A percentile compares a stretch with the other conserved stretches of the same genome.
Evolutionary conservation across 2,329 filamentous ascomycete species (phyloP).

Genomic region (Alternaria postmessia): DNA sequence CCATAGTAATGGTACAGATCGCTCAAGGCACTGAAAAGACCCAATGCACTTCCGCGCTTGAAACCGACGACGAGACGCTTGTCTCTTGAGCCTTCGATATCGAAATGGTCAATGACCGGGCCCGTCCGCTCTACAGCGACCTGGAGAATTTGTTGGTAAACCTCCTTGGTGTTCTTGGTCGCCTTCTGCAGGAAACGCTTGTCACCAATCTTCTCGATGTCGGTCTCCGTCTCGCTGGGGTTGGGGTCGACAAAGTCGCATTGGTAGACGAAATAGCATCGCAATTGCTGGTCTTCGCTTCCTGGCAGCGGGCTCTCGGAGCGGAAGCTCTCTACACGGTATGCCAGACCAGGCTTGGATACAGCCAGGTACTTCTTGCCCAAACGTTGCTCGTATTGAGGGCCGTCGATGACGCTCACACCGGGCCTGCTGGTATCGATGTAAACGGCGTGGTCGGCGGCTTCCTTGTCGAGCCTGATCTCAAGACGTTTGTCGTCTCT

Average conservation of each 20-base stretch:
- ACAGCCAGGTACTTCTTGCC: conserved; percentile 95
- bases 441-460: conserved; percentile 93
- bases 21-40: conserved; percentile 92
- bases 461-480: conserved; percentile 95
- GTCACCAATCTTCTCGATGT: conserved; percentile 90
- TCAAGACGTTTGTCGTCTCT: conserved; percentile 93
- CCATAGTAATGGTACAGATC: conserved; percentile 99
- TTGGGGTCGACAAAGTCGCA: conserved; percentile 84
- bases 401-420: conserved; percentile 75
- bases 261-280: conserved; percentile 99
- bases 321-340: conserved; percentile 96
- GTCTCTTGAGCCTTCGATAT: conserved; percentile 89
- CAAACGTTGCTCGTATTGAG: conserved; percentile 91
- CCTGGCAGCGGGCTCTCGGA: conserved; percentile 82
- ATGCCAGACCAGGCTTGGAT: conserved; percentile 73
- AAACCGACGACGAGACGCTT: conserved; percentile 96
- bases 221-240: conserved; percentile 79
- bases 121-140: conserved; percentile 84
- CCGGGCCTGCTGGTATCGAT: conserved; percentile 97
- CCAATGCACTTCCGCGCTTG: conserved; percentile 88
- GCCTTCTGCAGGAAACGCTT: conserved; percentile 95
- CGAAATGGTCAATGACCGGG: conserved; percentile 97
- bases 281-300: conserved; percentile 79
- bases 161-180: conserved; percentile 91
- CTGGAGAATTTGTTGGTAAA: conserved; percentile 94